Evolutionary conservation across 2,329 filamentous ascomycete species (phyloP), one percentile per base, ranked within the genome.

Genomic region (Acephala macrosclerotiorum): DNA sequence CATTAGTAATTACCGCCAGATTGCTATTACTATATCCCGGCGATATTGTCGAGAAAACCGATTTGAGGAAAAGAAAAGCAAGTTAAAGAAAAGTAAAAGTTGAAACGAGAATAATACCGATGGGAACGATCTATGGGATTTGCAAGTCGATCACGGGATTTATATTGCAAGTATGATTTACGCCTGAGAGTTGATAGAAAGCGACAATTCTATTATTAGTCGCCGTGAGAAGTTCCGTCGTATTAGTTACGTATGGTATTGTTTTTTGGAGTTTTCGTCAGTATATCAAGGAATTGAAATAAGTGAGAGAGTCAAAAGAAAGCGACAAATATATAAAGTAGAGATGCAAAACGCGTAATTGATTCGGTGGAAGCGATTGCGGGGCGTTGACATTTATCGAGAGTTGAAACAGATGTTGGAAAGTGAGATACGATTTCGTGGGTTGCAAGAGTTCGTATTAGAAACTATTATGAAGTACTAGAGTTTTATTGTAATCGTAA

Each of bases 161-260:
- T n/a, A 42, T 42, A n/a, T 42, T 42, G 38, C 38, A 42, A n/a
- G 38, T n/a, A 42, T 42, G 38, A 42, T 42, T 42, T 64, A 66
- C 57, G 65, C 61, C 26, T 33, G 58, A 29, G 65, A 66, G 57
- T 66, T 66, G 33, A 66, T 66, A 38, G 60, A 66, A 60, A 55
- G 64, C 53, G 56, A 66, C 45, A 63, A 63, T 63, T 60, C 56
- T n/a, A 61, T 65, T 49, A 65, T 65, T 33, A 57, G 63, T 47
- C 38, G 58, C n/a, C 56, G 49, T 20, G 60, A 63, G 56, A 66
- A 66, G 47, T 66, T 63, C 60, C 64, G 60, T 16, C 38, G 38
- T 16, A n/a, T 42, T 42, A 42, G 12, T 12, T 38, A 65, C 51
- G 40, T 61, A 49, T 65, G 9, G 63, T 26, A 65, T 61, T 65